Base-by-base conservation (phyloP, 345 rosid species). In the Kernera saxatilis region DNA sequence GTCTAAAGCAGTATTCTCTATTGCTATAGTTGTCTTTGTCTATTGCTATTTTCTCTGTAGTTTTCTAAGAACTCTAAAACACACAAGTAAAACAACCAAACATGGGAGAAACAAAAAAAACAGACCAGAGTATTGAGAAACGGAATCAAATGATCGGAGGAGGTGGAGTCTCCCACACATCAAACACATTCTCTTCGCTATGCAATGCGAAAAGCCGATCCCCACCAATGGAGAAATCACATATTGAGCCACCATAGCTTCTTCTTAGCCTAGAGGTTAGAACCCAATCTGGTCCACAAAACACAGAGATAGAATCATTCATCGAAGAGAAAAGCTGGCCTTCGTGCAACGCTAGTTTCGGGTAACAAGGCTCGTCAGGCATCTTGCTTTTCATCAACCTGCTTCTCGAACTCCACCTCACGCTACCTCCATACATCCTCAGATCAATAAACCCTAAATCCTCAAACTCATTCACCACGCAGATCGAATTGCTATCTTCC, bases 391-490 rank as follows among this genome's bases (percentile, higher is more conserved):
- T 91, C 93, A 82, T 85, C 76, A 91, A 43, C 48, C 91, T 73
- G 64, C 98, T 93, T 39, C 98, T 84, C 0, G 97, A 93, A 73
- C 97, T 89, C 98, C 98, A 93, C 71, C 97, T 89, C 55, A 92
- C 89, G 30, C 92, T 84, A 10, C 89, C 88, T 13, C 83, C 88
- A 11, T 36, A 77, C 68, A 76, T 80, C 30, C 99, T 88, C 74
- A 94, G 25, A 78, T 94, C 98, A 60, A 94, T 91, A 80, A 94
- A 94, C 67, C 99, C 98, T 57, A 94, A 74, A 82, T 94, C 97
- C 73, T 89, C 98, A 18, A 80, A 89, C 85, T 91, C 99, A 51
- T 91, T 94, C 70, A 94, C 98, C 27, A 94, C 97, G 21, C 98
- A 94, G 1, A 94, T 72, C 5, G 99, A 88, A 41, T 79, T 84